Percentiles rank a stretch among this genome's conserved stretches.
phyloP scores from a whole-genome alignment of 371 early-diverging fungal species.

The Parasitella parasitica region DNA sequence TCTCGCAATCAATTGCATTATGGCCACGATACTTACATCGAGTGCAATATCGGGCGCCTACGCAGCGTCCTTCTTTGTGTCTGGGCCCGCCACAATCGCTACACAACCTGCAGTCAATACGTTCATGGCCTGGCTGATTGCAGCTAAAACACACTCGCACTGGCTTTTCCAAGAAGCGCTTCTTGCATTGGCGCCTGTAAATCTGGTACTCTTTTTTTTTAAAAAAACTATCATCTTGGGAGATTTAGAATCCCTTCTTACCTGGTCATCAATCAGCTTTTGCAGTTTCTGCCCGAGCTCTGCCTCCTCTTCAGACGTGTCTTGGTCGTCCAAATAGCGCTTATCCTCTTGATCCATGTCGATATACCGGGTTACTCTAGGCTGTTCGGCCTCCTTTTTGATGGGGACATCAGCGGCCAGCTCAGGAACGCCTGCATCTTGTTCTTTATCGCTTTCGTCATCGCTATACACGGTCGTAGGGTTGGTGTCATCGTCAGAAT shows the following conservation, averaged over 20 bases:
- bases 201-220: neutral
- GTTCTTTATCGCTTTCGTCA: neutral
- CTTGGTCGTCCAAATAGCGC: conserved; percentile 16
- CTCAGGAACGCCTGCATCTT: neutral
- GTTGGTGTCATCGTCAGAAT: neutral
- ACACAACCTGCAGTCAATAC: conserved; percentile 10
- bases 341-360: conserved; percentile 11
- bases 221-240: no score
- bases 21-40: conserved; percentile 21
- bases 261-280: conserved; percentile 18
- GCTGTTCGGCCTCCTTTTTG: neutral
- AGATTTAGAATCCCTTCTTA: neutral
- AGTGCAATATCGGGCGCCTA: conserved; percentile 4
- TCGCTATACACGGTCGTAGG: neutral
- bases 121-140: conserved; percentile 11
- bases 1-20: conserved; percentile 2
- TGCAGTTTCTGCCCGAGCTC: conserved; percentile 10
- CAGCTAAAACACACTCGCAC: conserved; percentile 12
- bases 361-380: conserved; percentile 10
- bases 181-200: conserved; percentile 2
- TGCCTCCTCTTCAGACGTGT: conserved; percentile 16
- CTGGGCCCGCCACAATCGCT: conserved; percentile 6
- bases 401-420: neutral
- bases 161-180: neutral
- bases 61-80: neutral